Conservation (phyloP, 495 filamentous ascomycete genomes). For the Lophiostoma macrostomum region DNA sequence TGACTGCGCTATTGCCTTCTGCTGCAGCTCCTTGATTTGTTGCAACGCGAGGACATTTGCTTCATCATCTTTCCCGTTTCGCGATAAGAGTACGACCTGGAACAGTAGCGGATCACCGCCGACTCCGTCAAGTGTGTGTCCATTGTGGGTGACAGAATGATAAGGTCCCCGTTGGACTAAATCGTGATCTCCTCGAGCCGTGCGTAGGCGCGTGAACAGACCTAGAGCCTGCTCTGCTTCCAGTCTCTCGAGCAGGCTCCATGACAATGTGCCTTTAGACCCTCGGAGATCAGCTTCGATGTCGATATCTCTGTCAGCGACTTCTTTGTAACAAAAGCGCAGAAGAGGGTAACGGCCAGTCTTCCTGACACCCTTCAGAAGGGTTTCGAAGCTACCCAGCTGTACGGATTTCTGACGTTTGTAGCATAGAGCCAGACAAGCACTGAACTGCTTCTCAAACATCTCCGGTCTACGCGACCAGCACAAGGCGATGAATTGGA, state of each 20-base stretch:
- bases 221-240: conserved; percentile 7
- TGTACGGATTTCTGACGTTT: background rate
- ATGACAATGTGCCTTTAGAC: background rate
- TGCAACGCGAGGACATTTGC: background rate
- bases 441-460: conserved; percentile 5
- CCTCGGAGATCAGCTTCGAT: conserved; percentile 33
- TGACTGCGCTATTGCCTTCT: conserved; percentile 25
- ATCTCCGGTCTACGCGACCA: conserved; percentile 15
- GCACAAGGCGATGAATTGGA: conserved; percentile 3
- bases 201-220: conserved; percentile 11
- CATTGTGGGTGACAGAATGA: background rate
- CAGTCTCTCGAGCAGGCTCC: background rate
- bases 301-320: conserved; percentile 6
- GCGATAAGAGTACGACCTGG: background rate
- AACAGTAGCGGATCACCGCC: conserved; percentile 10
- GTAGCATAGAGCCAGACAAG: background rate
- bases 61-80: background rate
- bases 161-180: background rate
- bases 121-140: background rate
- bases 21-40: background rate
- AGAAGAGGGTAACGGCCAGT: conserved; percentile 9
- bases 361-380: background rate
- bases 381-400: background rate
- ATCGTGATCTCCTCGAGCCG: conserved; percentile 1
- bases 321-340: conserved; percentile 5